These are phyloP conservation scores for Ceratocystis variospora DNA, from an alignment of 2,329 filamentous ascomycete genomes.

Conservation along the genomic window DNA sequence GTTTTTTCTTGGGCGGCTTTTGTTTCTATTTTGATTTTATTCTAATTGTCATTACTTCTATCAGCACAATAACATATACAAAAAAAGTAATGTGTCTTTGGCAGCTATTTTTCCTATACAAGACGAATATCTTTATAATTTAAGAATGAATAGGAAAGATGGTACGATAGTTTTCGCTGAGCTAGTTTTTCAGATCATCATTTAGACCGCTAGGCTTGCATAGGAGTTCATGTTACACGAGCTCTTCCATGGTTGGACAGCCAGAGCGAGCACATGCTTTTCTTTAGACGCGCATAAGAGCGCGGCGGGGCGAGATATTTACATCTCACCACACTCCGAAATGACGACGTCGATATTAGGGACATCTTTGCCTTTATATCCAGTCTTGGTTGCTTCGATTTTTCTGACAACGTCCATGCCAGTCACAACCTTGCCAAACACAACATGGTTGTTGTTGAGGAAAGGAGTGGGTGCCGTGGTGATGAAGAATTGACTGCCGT, in stretches of 20 bases:
- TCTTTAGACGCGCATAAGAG: too few species aligned
- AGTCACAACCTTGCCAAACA: slow-evolving; percentile 81
- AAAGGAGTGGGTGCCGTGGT: slow-evolving; percentile 79
- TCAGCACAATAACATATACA: too few species aligned
- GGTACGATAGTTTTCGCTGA: neutral
- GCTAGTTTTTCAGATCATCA: neutral
- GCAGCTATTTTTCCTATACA: too few species aligned
- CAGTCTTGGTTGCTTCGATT: slow-evolving; percentile 82
- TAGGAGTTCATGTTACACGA: neutral
- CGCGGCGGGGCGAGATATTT: slow-evolving; percentile 12
- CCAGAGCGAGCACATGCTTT: neutral
- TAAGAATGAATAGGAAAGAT: neutral
- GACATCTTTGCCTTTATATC: slow-evolving; percentile 57
- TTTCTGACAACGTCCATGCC: slow-evolving; percentile 85
- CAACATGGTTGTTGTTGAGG: slow-evolving; percentile 84
- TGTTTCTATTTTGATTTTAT: neutral
- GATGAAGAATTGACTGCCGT: slow-evolving; percentile 96
- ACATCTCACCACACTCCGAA: slow-evolving; percentile 90
- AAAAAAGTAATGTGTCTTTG: too few species aligned
- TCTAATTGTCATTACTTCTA: neutral
- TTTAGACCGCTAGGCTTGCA: too few species aligned
- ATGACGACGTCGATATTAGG: slow-evolving; percentile 77
- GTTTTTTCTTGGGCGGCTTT: neutral
- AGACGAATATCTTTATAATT: neutral
- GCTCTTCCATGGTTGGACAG: neutral